Conservation (phyloP, 306 rosid genomes). For the Corylus americana region DNA sequence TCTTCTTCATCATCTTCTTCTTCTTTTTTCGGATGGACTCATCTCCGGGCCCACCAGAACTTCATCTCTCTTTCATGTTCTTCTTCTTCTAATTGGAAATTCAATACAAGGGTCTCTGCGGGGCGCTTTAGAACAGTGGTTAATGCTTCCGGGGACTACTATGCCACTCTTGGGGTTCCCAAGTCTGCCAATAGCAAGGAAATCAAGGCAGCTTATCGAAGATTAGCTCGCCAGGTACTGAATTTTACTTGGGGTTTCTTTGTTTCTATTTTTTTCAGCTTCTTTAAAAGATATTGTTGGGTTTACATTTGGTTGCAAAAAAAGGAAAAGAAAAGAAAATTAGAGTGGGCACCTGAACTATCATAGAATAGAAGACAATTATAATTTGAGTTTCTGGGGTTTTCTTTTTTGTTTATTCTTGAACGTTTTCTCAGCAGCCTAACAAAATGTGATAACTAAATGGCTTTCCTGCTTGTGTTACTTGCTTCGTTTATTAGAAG, state of each 20-base stretch:
- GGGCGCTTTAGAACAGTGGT: conserved; percentile 50
- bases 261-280: background rate
- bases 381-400: background rate
- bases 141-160: conserved; percentile 81
- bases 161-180: conserved; percentile 78
- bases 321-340: background rate
- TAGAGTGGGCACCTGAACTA: background rate
- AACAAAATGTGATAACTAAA: background rate
- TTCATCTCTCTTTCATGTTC: conserved; percentile 39
- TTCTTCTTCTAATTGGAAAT: conserved; percentile 28
- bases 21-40: conserved; percentile 46
- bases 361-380: background rate
- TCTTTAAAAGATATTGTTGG: background rate
- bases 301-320: background rate
- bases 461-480: background rate
- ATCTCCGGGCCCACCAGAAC: conserved; percentile 45
- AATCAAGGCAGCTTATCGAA: conserved; percentile 93
- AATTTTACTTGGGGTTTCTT: conserved; percentile 4
- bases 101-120: conserved; percentile 30
- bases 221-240: conserved; percentile 93
- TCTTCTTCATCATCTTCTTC: conserved; percentile 40
- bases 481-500: background rate
- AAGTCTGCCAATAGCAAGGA: conserved; percentile 81
- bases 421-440: background rate
- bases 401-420: background rate